A percentile compares a stretch with the other conserved stretches of the same genome.
phyloP scores from a whole-genome alignment of 202 grass and related monocot genomes.

The Setaria viridis region DNA sequence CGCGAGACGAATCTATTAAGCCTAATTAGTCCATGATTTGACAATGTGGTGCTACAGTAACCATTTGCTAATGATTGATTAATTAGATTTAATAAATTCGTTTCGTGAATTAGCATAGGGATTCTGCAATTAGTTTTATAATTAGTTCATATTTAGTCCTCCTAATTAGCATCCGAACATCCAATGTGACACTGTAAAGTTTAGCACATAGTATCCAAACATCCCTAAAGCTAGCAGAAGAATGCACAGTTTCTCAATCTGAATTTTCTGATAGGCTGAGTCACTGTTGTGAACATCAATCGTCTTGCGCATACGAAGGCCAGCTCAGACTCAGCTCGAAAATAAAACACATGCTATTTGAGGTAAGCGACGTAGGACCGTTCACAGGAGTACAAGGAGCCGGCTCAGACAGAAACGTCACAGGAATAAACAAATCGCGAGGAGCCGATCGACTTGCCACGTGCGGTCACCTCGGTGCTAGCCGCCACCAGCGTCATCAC shows the following conservation, averaged over 20 bases:
- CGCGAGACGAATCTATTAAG: too few relatives aligned
- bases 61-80: too few relatives aligned
- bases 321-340: background rate
- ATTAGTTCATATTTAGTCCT: too few relatives aligned
- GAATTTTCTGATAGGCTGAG: too few relatives aligned
- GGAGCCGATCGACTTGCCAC: constrained; percentile 6
- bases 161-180: too few relatives aligned
- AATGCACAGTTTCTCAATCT: background rate
- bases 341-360: background rate
- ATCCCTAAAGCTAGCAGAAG: background rate
- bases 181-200: too few relatives aligned
- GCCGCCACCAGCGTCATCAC: background rate
- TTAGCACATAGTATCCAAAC: too few relatives aligned
- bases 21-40: too few relatives aligned
- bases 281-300: background rate
- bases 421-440: background rate
- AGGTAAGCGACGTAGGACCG: background rate
- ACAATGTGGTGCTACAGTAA: too few relatives aligned
- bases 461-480: background rate
- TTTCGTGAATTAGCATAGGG: too few relatives aligned
- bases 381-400: constrained; percentile 1
- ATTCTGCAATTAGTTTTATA: too few relatives aligned
- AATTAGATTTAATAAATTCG: too few relatives aligned
- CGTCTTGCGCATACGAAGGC: background rate
- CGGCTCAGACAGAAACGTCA: background rate